Base-by-base conservation (phyloP, 208 protist genomes). In the Crithidia expoeki region DNA sequence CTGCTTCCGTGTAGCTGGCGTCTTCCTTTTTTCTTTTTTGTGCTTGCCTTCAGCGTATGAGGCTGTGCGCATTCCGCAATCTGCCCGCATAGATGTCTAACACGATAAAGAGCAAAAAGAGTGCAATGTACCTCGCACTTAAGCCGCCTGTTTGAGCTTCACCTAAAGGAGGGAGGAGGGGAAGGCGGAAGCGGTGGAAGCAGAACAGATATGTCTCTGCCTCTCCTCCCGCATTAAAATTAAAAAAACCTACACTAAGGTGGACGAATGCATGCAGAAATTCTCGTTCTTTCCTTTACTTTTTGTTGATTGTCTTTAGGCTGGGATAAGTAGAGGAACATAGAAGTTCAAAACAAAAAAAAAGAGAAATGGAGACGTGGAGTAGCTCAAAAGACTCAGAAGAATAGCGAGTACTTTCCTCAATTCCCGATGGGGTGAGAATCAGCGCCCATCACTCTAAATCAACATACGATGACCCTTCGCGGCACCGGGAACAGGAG, bases 391-490 rank as follows among this genome's bases (percentile, higher is more conserved):
- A n/a, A n/a, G n/a, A n/a, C n/a, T n/a, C n/a, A n/a, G n/a, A n/a
- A n/a, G n/a, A n/a, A n/a, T n/a, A n/a, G n/a, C n/a, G n/a, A n/a
- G n/a, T n/a, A n/a, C n/a, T n/a, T n/a, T n/a, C n/a, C n/a, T n/a
- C n/a, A n/a, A n/a, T n/a, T n/a, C n/a, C n/a, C n/a, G n/a, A n/a
- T n/a, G n/a, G n/a, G n/a, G n/a, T n/a, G n/a, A n/a, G n/a, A n/a
- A n/a, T n/a, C n/a, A n/a, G n/a, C n/a, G n/a, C n/a, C n/a, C n/a
- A n/a, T 23, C 0, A 2, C 12, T 11, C 68, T 64, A 88, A 46
- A 93, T 86, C 27, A 86, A 73, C 87, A 89, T 89, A n/a, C 87
- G 72, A 12, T 76, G 81, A 2, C 82, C 84, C 61, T 89, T 85
- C 30, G 49, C 56, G 0, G 51, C 49, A 21, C 50, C 53, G 1